Evolutionary conservation across 768 basidiomycete genomes (phyloP), one percentile per base, ranked within the genome.

Genomic region (Psilocybe cyanescens): DNA sequence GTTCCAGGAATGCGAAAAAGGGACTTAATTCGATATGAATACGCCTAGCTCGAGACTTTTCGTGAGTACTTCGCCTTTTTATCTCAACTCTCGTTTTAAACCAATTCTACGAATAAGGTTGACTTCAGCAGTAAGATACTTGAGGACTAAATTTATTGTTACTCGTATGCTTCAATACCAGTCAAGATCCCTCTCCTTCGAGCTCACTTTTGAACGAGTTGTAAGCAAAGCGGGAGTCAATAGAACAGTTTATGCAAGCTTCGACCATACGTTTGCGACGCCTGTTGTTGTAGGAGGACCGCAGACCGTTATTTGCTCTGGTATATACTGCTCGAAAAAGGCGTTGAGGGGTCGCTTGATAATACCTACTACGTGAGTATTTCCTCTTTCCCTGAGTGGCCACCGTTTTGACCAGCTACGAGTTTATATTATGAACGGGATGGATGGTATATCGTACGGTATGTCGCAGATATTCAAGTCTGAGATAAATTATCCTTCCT

Each of bases 301-400:
- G 12, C 70, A 80, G 51, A 81, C 78, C 1, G 81, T 79, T 41
- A 87, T 87, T 70, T 12, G 80, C 89, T 59, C 68, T 72, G 8
- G 77, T 24, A 87, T 49, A 87, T 89, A 16, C 54, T 80, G 24
- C 79, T 89, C 19, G 77, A 79, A 0, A 71, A 86, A 66, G 87
- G 88, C 17, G 80, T 79, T 2, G 14, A 72, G 1, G 75, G 66
- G 3, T 82, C 86, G 3, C 74, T 89, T 9, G 75, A 60, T 6
- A 86, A 89, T 53, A 82, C 87, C 67, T 80, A 44, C 83, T 79
- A 16, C 24, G 24, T 24, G 24, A 24, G 24, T 24, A 24, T 24
- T 24, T 24, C 24, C 24, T 24, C 24, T 24, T 24, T 24, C 24
- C 24, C 24, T 24, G 24, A 24, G 1, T 24, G 24, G 24, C 24